Base-by-base conservation (phyloP, 768 basidiomycete genomes). In the Galerina marginata region DNA sequence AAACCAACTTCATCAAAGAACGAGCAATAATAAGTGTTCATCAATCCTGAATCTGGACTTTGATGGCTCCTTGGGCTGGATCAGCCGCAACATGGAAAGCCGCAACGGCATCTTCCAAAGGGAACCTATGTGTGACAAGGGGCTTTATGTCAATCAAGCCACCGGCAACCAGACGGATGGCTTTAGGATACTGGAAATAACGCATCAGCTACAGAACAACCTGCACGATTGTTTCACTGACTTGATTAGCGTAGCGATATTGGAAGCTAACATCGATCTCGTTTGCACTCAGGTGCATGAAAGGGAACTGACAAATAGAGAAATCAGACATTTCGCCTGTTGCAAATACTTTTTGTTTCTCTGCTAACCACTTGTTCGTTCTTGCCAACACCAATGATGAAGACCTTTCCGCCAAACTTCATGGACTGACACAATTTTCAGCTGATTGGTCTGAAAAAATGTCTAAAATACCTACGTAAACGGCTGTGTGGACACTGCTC, bases 41-140 rank as follows among this genome's bases (percentile, higher is more conserved):
- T 77, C 65, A 87, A 72, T 88, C 86, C 29, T 75, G 77, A 54
- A 89, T 88, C 65, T 86, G 86, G 59, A 89, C 85, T 67, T 89
- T 89, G 69, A 89, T 89, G 40, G 88, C 85, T 6, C 88, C 87
- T 66, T 86, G 86, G 20, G 81, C 59, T 50, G 85, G 84, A 68
- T 90, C 87, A 6, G 88, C 87, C 15, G 88, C 88, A 39, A 88
- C 81, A 65, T 93, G 86, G 77, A 96, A 96, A 2, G 94, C 94
- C 51, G 86, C 75, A 7, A 88, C 81, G 0, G 92, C 90, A 36
- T 90, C 83, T 64, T 91, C 89, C 15, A 96, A 81, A 16, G 79
- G 62, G 71, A 91, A 91, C 11, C 86, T 79, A 65, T 91, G 91
- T 29, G 90, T 91, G n/a, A 93, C 88, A 54, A 95, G 83, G 64